These are phyloP conservation scores for Chaetomidium leptoderma DNA, from an alignment of 495 filamentous ascomycete genomes.

Conservation along the genomic window DNA sequence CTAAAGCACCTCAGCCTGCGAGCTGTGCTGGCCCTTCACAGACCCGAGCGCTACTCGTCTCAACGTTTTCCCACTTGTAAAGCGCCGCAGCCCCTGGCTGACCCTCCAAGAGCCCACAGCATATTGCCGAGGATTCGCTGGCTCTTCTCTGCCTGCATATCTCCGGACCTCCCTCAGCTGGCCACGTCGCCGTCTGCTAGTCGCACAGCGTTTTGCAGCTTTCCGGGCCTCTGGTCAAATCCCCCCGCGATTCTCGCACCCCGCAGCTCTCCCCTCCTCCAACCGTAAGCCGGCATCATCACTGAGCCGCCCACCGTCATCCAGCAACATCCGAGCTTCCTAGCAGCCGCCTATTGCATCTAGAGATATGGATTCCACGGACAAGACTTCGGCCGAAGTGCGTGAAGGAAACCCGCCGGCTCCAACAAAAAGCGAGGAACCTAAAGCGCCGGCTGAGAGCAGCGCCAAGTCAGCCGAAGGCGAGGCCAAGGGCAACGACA, in stretches of 20 bases:
- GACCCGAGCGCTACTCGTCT: not conserved
- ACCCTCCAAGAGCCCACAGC: constrained; percentile 3
- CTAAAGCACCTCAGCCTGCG: not conserved
- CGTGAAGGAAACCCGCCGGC: constrained; percentile 22
- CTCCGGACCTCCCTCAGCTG: not conserved
- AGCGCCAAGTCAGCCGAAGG: constrained; percentile 18
- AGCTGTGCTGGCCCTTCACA: not conserved
- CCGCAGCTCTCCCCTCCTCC: not conserved
- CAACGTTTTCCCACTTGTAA: not conserved
- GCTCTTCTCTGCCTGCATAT: constrained; percentile 2
- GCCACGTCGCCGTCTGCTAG: constrained; percentile 2
- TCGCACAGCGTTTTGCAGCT: constrained; percentile 1
- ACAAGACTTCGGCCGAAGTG: constrained; percentile 22
- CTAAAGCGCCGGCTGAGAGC: constrained; percentile 26
- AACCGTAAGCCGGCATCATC: not conserved
- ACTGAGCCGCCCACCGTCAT: not conserved
- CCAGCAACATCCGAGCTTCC: not conserved
- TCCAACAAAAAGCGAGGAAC: constrained; percentile 24
- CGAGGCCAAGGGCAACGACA: constrained; percentile 25
- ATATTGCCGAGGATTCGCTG: constrained; percentile 1
- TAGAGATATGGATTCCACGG: constrained; percentile 23
- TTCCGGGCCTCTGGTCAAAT: not conserved
- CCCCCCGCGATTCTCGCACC: not conserved
- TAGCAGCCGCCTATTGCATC: not conserved
- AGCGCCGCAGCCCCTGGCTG: not conserved